These are phyloP conservation scores for Ustilago shanxiensis DNA, from an alignment of 1,284 basidiomycete species.

Conservation along the genomic window DNA sequence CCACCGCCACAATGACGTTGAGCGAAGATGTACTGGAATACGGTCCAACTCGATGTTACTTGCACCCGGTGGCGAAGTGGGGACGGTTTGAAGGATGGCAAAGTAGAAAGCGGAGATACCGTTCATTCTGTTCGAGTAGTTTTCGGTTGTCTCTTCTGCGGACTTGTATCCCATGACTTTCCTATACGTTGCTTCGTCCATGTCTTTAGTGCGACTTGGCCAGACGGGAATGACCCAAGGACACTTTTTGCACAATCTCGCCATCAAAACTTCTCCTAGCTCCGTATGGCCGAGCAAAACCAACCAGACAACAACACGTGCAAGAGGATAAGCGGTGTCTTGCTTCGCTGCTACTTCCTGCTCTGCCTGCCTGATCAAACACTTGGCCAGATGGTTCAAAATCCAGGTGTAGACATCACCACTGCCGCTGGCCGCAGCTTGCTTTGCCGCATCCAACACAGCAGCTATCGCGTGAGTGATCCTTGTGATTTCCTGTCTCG, in stretches of 20 bases:
- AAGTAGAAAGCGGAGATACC: slow-evolving; percentile 92
- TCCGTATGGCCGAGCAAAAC: slow-evolving; percentile 75
- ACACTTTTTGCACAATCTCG: slow-evolving; percentile 84
- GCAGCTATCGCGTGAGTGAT: slow-evolving; percentile 80
- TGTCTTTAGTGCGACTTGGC: slow-evolving; percentile 60
- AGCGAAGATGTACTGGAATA: slow-evolving; percentile 53
- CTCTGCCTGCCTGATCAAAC: slow-evolving; percentile 91
- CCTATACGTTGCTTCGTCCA: slow-evolving; percentile 74
- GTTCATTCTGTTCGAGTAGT: slow-evolving; percentile 81
- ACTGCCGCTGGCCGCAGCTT: slow-evolving; percentile 66
- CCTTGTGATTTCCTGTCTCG: slow-evolving; percentile 77
- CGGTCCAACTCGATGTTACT: slow-evolving; percentile 11
- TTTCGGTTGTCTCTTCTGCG: slow-evolving; percentile 73
- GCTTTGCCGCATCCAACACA: slow-evolving; percentile 71
- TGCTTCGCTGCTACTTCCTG: slow-evolving; percentile 92
- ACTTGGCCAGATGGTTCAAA: slow-evolving; percentile 87
- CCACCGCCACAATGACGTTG: slow-evolving; percentile 65
- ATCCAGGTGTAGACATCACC: slow-evolving; percentile 77
- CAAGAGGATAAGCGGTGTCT: slow-evolving; percentile 85
- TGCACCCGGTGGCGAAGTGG: slow-evolving; percentile 35
- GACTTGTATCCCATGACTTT: slow-evolving; percentile 80
- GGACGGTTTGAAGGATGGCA: slow-evolving; percentile 76
- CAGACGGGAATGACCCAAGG: slow-evolving; percentile 74
- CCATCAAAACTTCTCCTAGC: slow-evolving; percentile 83
- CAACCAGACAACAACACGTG: slow-evolving; percentile 80